phyloP scores from a whole-genome alignment of 1,284 basidiomycete species.

The Erythrobasidium hasegawianum region DNA sequence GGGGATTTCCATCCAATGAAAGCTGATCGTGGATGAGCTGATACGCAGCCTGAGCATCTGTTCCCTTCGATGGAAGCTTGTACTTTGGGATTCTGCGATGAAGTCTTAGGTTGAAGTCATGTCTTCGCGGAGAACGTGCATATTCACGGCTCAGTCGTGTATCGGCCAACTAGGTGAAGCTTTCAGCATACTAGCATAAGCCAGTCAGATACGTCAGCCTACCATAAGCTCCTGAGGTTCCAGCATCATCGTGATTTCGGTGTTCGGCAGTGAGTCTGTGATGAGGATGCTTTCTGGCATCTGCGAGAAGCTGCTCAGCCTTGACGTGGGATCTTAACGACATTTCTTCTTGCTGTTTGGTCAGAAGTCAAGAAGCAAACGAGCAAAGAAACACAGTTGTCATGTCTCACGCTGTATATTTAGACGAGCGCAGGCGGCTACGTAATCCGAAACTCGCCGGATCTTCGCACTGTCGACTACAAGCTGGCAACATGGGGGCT shows the following conservation, averaged over 20 bases:
- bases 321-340: slow-evolving; percentile 20
- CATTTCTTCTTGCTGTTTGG: too few relatives aligned
- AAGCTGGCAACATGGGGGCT: too few relatives aligned
- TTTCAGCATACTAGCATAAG: neutral
- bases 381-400: too few relatives aligned
- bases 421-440: too few relatives aligned
- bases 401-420: too few relatives aligned
- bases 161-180: neutral
- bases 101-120: too few relatives aligned
- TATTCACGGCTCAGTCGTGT: neutral
- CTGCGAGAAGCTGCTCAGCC: slow-evolving; percentile 14
- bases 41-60: slow-evolving; percentile 50
- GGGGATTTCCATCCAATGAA: slow-evolving; percentile 69
- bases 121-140: too few relatives aligned
- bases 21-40: slow-evolving; percentile 80
- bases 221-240: slow-evolving; percentile 18
- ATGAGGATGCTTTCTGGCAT: slow-evolving; percentile 13
- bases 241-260: slow-evolving; percentile 1
- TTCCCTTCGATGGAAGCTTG: slow-evolving; percentile 50
- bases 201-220: neutral
- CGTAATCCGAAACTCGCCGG: too few relatives aligned
- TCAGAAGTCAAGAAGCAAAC: too few relatives aligned
- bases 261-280: slow-evolving; percentile 12
- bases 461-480: too few relatives aligned
- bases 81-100: slow-evolving; percentile 51